phyloP scores from a whole-genome alignment of 2,329 filamentous ascomycete genomes.

The Graphilbum fragrans region DNA sequence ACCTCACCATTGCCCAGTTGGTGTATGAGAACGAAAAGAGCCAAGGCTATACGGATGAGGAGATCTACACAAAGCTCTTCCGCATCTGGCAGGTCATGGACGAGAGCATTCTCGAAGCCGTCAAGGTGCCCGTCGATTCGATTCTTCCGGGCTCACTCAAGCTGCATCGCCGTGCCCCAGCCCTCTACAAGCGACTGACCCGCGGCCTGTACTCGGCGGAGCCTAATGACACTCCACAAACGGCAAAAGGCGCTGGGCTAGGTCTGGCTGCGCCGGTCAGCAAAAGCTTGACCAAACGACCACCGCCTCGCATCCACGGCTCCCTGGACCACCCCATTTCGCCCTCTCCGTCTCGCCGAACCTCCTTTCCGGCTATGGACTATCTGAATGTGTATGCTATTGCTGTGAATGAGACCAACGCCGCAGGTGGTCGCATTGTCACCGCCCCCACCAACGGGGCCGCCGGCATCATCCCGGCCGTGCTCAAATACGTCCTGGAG shows the following conservation, averaged over 20 bases:
- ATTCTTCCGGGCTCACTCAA: constrained; percentile 34
- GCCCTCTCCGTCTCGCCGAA: constrained; percentile 31
- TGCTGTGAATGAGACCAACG: constrained; percentile 41
- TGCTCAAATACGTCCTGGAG: constrained; percentile 36
- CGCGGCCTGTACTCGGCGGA: constrained; percentile 25
- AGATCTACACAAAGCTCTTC: constrained; percentile 32
- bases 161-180: constrained; percentile 32
- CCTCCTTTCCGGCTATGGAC: constrained; percentile 36
- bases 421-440: constrained; percentile 35
- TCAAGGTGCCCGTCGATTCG: constrained; percentile 28
- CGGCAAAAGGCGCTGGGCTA: background rate
- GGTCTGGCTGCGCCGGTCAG: background rate
- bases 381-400: constrained; percentile 38
- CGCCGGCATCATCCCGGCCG: constrained; percentile 36
- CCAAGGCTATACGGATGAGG: constrained; percentile 34
- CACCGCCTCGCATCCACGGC: constrained; percentile 29
- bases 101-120: constrained; percentile 34
- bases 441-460: constrained; percentile 39
- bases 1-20: constrained; percentile 36
- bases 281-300: constrained; percentile 14
- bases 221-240: too few species aligned
- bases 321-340: constrained; percentile 31
- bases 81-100: constrained; percentile 41
- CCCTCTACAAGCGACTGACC: constrained; percentile 29
- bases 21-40: constrained; percentile 41